Base-by-base conservation (phyloP, 2,329 filamentous ascomycete genomes). In the Sclerotinia borealis region DNA sequence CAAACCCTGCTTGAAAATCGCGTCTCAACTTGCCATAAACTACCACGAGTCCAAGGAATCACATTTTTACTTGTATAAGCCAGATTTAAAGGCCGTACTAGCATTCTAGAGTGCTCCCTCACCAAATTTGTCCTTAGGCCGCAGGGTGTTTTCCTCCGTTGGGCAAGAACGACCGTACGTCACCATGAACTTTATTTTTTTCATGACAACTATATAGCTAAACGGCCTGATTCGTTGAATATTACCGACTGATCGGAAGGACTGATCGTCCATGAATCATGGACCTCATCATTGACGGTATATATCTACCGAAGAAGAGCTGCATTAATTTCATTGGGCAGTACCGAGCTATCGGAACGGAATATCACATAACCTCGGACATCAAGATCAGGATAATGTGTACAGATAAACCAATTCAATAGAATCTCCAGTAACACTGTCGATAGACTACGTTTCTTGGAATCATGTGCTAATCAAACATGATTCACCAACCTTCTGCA, bases 171-270 rank as follows among this genome's bases (percentile, higher is more conserved):
- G 5, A 45, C 2, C 1, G 8, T 4, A 39, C 37, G 15, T 45
- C 8, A 34, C 7, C 19, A 45, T 13, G 22, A 45, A n/a, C 29
- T 43, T n/a, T 34, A 45, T 45, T 25, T 9, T 25, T 9, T 17
- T 19, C 8, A 36, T 55, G 29, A n/a, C n/a, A n/a, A n/a, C 27
- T 34, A 34, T 10, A 2, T 27, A 31, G 15, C 19, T 9, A 31
- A 9, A 15, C 2, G 22, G 13, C 8, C 13, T 4, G 2, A n/a
- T 22, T 2, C 0, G 4, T 31, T 2, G 19, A 25, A 22, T 0
- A 31, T 22, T 7, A 8, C 10, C 5, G 1, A 4, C 2, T 13
- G 1, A 45, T 19, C 9, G 1, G n/a, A 45, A 58, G 15, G 1
- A 22, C 17, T 3, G 0, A 34, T 3, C 8, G 6, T 19, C 17